Conservation (phyloP, 1,139 yeast genomes). For the Saccharomyces hybrid region DNA sequence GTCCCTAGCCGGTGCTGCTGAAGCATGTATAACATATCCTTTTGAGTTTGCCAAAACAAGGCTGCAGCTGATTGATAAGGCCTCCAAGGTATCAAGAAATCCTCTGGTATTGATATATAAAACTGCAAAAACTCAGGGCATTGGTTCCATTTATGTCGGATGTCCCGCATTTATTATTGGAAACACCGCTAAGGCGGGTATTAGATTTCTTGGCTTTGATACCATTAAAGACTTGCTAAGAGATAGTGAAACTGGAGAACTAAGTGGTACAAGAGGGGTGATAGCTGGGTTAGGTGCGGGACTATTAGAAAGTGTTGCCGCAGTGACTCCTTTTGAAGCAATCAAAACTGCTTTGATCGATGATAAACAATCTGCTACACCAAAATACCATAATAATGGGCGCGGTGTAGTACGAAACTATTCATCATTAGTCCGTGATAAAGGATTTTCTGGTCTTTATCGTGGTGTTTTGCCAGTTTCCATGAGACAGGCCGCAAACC, state of each 20-base stretch:
- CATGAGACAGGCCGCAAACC: constrained; percentile 91
- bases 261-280: constrained; percentile 86
- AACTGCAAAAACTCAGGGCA: constrained; percentile 73
- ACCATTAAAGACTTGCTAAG: constrained; percentile 67
- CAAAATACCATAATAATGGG: constrained; percentile 67
- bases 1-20: constrained; percentile 90
- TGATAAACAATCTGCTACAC: constrained; percentile 70
- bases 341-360: constrained; percentile 93
- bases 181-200: constrained; percentile 91
- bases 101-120: constrained; percentile 74
- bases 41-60: constrained; percentile 96
- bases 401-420: constrained; percentile 40
- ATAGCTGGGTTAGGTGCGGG: constrained; percentile 97
- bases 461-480: constrained; percentile 91
- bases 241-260: constrained; percentile 71
- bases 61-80: constrained; percentile 71
- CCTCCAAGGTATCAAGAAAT: constrained; percentile 63
- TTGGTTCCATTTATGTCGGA: constrained; percentile 79
- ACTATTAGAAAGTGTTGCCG: constrained; percentile 79
- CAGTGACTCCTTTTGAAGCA: constrained; percentile 96
- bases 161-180: constrained; percentile 97
- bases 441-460: constrained; percentile 78
- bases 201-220: constrained; percentile 88
- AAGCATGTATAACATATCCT: constrained; percentile 86
- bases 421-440: constrained; percentile 50